Base-by-base conservation (phyloP, 305 asterid species). In the Fraxinus paxiana region DNA sequence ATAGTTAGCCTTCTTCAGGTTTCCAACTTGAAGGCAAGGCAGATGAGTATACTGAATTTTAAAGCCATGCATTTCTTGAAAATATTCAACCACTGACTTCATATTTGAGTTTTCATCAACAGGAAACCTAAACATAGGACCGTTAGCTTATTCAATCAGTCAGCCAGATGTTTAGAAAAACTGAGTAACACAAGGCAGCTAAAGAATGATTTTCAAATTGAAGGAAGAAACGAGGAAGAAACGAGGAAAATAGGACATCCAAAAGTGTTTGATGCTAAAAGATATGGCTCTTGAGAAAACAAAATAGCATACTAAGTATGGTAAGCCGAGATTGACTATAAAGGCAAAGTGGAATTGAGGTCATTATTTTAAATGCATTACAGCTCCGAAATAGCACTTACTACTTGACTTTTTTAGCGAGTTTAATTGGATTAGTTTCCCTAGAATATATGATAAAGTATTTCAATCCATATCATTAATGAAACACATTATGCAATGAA, bases 21-120 rank as follows among this genome's bases (percentile, higher is more conserved):
- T 96, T 85, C 99, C 99, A n/a, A 96, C 98, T 96, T 96, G 99
- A 63, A 96, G 98, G 88, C 99, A 96, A 81, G 99, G 99, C 79
- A 96, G 96, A 87, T 96, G 98, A 70, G 94, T 83, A 48, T 96
- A 87, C 90, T 92, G 97, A 84, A 96, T 96, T 0, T 93, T 90
- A 87, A 94, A 94, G 73, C 86, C 99, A 83, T 96, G 92, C 95
- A 94, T 92, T 87, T 94, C 98, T 85, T 92, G 97, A 81, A 94
- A 96, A 83, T 96, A 96, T 78, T 96, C 98, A 0, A 96, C 91
- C 4, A 96, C 98, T 1, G 99, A 96, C 85, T 96, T 96, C 99
- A 96, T 96, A 79, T 91, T 94, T 26, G 89, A 84, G 79, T 86
- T 86, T 78, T 96, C 98, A 43, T 94, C 99, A 43, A 96, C 98